Evolutionary conservation across 2,329 filamentous ascomycete genomes (phyloP).

Genomic region (Tolypocladium pustulatum): DNA sequence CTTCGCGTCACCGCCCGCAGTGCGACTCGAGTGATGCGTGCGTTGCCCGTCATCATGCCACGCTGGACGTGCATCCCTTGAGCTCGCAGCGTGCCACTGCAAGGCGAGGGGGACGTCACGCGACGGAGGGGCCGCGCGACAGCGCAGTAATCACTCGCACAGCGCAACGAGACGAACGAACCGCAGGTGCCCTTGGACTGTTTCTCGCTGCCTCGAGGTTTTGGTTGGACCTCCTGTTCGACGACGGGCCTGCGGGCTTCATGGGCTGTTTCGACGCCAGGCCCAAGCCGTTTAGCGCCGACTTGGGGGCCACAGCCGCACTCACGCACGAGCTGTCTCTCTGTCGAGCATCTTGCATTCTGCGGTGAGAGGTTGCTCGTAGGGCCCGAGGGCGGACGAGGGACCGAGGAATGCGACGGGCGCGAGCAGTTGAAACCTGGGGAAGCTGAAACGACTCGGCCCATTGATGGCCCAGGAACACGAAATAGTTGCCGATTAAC

Average conservation of each 20-base stretch:
- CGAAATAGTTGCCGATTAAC: background rate
- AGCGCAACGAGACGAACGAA: background rate
- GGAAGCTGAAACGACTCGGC: background rate
- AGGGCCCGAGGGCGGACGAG: background rate
- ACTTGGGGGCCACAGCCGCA: background rate
- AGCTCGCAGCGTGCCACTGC: background rate
- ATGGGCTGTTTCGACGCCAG: background rate
- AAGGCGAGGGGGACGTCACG: background rate
- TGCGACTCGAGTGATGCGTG: background rate
- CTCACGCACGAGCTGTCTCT: background rate
- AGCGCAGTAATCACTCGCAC: too few species aligned
- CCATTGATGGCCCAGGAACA: background rate
- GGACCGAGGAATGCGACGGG: background rate
- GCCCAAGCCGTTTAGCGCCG: background rate
- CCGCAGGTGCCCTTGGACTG: background rate
- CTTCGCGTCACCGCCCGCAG: background rate
- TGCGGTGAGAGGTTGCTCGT: background rate
- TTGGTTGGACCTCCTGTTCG: background rate
- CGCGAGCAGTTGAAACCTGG: background rate
- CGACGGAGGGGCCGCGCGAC: background rate
- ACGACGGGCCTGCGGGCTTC: background rate
- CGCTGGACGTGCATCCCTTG: background rate
- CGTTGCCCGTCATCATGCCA: background rate
- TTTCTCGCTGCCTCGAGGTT: background rate
- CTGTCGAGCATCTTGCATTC: background rate